Evolutionary conservation across 257 asterid species (phyloP).

Genomic region (Catharanthus roseus): DNA sequence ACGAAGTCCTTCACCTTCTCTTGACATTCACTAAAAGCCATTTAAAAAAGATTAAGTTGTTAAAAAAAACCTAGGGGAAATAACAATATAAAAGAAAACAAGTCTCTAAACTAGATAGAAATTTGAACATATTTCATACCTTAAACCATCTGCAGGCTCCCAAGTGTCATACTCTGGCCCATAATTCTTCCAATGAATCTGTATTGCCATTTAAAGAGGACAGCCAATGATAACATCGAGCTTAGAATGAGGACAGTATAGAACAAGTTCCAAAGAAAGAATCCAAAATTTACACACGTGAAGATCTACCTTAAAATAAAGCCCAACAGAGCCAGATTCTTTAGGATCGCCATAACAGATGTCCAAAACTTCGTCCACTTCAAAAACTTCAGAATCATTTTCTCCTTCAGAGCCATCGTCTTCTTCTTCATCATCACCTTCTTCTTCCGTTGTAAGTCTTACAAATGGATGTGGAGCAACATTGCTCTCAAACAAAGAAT

Average conservation of each 20-base stretch:
- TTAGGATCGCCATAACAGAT: slow-evolving; percentile 63
- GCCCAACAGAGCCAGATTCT: slow-evolving; percentile 14
- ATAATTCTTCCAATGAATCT: slow-evolving; percentile 84
- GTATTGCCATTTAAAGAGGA: not conserved
- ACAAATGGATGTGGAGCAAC: slow-evolving; percentile 18
- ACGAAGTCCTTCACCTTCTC: slow-evolving; percentile 63
- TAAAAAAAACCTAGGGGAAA: not conserved
- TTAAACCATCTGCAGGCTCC: slow-evolving; percentile 74
- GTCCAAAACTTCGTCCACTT: slow-evolving; percentile 47
- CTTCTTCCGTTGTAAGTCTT: slow-evolving; percentile 9
- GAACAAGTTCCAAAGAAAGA: not conserved
- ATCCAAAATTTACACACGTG: not conserved
- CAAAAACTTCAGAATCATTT: slow-evolving; percentile 32
- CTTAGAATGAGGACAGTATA: not conserved
- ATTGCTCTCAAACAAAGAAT: slow-evolving; percentile 26
- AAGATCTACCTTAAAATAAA: slow-evolving; percentile 59
- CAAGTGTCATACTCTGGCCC: slow-evolving; percentile 65
- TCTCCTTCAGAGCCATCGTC: slow-evolving; percentile 21
- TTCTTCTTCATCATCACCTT: slow-evolving; percentile 22
- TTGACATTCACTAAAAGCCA: slow-evolving; percentile 48
- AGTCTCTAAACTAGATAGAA: not conserved
- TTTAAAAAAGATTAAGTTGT: not conserved
- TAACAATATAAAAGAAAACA: not conserved
- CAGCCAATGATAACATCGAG: not conserved
- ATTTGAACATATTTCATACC: slow-evolving; percentile 27